Base-by-base conservation (phyloP, 768 basidiomycete species). In the Myochromella boudieri region DNA sequence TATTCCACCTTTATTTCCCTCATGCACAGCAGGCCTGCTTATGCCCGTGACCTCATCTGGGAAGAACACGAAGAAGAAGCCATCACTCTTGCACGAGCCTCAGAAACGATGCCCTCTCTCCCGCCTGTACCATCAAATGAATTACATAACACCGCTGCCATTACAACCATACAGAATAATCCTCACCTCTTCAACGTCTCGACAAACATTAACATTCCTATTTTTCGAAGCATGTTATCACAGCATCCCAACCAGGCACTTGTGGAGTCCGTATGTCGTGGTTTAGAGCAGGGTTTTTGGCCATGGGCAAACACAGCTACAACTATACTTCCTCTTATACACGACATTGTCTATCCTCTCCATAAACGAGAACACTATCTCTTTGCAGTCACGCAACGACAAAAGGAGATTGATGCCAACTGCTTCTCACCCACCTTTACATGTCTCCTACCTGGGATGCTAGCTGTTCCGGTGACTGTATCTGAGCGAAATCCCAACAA, bases 231-330 rank as follows among this genome's bases (percentile, higher is more conserved):
- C 3, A 20, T 43, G 1, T 32, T 43, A 7, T 6, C 7, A 6
- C 1, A 1, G 1, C 47, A 48, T 10, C 47, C 47, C 14, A 48
- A 48, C 14, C 33, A 60, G 62, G 32, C 65, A 57, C 68, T 73
- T 20, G 70, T 76, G 0, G 9, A 45, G 0, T 76, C 69, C 0
- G 63, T 76, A 0, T 42, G 54, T 1, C 3, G 21, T 0, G 64
- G 68, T 0, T 54, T 78, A 0, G 36, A 55, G 0, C 46, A 66
- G 0, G 76, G 75, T 1, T 76, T 77, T 40, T 78, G 73, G 75
- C 76, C 75, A 0, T 71, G 52, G 46, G 70, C 41, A 1, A 48
- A 68, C 2, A 68, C 65, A 0, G 17, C 29, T 3, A 14, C 34
- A 1, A 37, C 18, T 0, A 49, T 17, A 0, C 63, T 60, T 22